These are phyloP conservation scores for Fragaria iinumae DNA, from an alignment of 306 rosid species.

Conservation along the genomic window DNA sequence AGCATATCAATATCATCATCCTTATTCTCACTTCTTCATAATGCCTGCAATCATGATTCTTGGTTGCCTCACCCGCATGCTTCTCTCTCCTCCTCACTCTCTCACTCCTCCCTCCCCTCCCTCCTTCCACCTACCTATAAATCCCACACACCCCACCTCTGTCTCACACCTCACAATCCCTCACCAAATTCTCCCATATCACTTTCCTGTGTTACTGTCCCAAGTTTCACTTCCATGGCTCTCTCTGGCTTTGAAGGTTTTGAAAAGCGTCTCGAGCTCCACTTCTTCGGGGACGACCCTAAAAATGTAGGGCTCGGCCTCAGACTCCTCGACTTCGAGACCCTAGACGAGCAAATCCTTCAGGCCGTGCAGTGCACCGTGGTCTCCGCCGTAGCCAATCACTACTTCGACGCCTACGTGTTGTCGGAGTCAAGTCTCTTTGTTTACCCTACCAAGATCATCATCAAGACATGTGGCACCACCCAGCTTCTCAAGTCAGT, in stretches of 20 bases:
- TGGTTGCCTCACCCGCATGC: constrained; percentile 99
- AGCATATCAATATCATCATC: constrained; percentile 29
- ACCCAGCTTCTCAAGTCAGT: constrained; percentile 95
- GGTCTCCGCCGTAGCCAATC: constrained; percentile 88
- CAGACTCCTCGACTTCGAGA: constrained; percentile 55
- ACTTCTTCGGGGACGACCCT: constrained; percentile 83
- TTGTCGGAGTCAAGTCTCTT: constrained; percentile 95
- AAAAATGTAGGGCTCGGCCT: constrained; percentile 44
- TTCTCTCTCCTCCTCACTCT: constrained; percentile 39
- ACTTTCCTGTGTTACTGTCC: background rate
- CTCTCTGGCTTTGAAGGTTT: constrained; percentile 90
- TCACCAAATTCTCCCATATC: constrained; percentile 14
- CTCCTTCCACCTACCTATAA: constrained; percentile 60
- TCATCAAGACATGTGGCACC: constrained; percentile 96
- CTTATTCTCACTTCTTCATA: constrained; percentile 70
- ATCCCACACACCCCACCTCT: constrained; percentile 43
- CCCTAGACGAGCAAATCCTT: constrained; percentile 52
- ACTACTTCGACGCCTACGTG: constrained; percentile 80
- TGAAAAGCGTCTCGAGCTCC: constrained; percentile 89
- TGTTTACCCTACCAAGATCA: constrained; percentile 87
- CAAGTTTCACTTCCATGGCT: constrained; percentile 47
- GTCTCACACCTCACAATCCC: constrained; percentile 51
- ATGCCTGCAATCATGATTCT: constrained; percentile 92
- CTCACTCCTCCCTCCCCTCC: constrained; percentile 12
- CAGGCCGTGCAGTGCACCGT: constrained; percentile 86